Base-by-base conservation (phyloP, 768 basidiomycete species). In the Mycena sanguinolenta region DNA sequence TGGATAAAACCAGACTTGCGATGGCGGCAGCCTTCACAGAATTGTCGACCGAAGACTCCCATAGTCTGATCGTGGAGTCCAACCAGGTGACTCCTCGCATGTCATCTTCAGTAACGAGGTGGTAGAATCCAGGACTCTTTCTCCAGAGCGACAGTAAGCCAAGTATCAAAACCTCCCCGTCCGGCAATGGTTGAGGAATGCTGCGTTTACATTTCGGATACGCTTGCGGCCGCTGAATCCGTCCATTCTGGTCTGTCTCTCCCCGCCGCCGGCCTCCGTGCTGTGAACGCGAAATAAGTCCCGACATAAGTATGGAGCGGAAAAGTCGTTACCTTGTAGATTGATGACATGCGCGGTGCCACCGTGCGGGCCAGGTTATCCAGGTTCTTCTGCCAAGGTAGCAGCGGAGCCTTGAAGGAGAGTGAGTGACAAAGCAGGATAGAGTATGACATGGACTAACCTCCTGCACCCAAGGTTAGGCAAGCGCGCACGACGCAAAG, bases 401-500 rank as follows among this genome's bases (percentile, higher is more conserved):
- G 82, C 17, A 84, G 85, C 16, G 80, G 60, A 5, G 86, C 86
- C 91, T 91, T 23, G 67, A 28, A 50, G 28, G 5, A 53, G n/a
- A 65, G 52, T n/a, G 32, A 32, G 27, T 30, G 42, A 58, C 53
- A 28, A 68, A 13, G 34, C 32, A 9, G 34, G 44, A 23, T 3
- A 1, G 16, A 17, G 4, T 46, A 39, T 14, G 70, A 34, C 65
- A 21, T 17, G 25, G 30, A 60, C 19, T 65, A 75, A 90, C 92
- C 83, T 96, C 94, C 61, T 89, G 84, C 9, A 86, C 82, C n/a
- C 36, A 95, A 77, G 0, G 90, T 92, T 46, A 93, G 79, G 73
- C 87, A 90, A 3, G 95, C 93, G 70, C 91, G 90, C 63, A 96
- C 84, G 2, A 87, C 95, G 67, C 89, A 89, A 14, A 92, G 88